phyloP scores from a whole-genome alignment of 169 alveolate genomes.

The Eimeria praecox region DNA sequence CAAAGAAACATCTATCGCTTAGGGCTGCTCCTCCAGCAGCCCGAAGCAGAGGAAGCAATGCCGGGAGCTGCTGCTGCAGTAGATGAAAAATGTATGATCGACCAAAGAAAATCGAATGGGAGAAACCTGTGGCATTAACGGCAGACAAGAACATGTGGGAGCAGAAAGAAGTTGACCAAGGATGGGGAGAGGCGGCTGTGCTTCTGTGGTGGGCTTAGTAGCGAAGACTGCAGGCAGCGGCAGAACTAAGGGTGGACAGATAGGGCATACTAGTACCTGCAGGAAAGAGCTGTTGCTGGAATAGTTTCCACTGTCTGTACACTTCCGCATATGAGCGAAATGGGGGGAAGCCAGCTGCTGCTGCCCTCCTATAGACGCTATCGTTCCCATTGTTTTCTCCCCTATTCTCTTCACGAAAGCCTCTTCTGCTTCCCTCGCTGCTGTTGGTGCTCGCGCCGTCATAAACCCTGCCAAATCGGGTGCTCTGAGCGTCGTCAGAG shows the following conservation, averaged over 20 bases:
- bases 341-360: constrained; percentile 53
- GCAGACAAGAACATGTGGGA: background rate
- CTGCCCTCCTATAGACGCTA: constrained; percentile 46
- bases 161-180: too few relatives aligned
- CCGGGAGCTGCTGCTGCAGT: constrained; percentile 56
- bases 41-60: constrained; percentile 39
- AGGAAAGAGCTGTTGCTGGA: constrained; percentile 45
- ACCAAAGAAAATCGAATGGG: constrained; percentile 25
- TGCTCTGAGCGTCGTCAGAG: background rate
- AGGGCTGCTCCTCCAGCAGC: constrained; percentile 3
- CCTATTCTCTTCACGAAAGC: background rate
- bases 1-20: background rate
- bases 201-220: too few relatives aligned
- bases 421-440: constrained; percentile 12
- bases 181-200: too few relatives aligned
- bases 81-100: constrained; percentile 48
- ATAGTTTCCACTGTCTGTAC: constrained; percentile 39
- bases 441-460: background rate
- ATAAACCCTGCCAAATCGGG: constrained; percentile 11
- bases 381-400: background rate
- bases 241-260: background rate
- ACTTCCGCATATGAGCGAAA: constrained; percentile 45
- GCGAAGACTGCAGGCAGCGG: too few relatives aligned
- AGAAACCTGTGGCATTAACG: background rate
- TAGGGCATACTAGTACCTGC: constrained; percentile 12